These are phyloP conservation scores for Earliella scabrosa DNA, from an alignment of 1,284 basidiomycete species.

Conservation along the genomic window DNA sequence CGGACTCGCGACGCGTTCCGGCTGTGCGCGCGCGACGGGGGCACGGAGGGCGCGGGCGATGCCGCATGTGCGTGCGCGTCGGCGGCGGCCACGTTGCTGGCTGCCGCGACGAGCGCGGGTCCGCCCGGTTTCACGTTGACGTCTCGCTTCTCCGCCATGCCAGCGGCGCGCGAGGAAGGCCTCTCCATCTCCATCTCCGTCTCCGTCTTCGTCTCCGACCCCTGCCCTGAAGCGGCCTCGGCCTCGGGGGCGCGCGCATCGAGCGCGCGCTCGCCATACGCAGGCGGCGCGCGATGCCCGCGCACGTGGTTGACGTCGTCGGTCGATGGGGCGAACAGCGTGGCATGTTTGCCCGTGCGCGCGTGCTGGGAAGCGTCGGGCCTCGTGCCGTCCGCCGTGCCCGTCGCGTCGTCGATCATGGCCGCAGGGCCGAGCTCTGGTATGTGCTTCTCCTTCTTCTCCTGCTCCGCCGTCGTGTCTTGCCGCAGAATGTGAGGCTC, in stretches of 20 bases:
- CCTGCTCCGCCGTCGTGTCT: not conserved
- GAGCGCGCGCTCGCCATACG: not conserved
- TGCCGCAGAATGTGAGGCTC: not conserved
- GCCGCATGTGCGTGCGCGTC: not conserved
- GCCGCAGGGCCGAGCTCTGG: constrained; percentile 20
- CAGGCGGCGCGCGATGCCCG: not conserved
- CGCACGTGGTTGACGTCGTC: constrained; percentile 1
- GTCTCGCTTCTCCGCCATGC: not conserved
- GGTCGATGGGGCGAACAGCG: not conserved
- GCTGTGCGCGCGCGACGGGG: not conserved
- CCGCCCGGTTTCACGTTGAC: constrained; percentile 12
- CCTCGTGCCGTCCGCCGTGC: not conserved
- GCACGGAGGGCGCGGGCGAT: not conserved
- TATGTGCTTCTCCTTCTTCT: not conserved
- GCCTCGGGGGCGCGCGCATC: not conserved
- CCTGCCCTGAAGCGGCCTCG: not conserved
- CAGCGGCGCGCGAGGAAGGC: too few species aligned
- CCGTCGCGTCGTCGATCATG: constrained; percentile 20
- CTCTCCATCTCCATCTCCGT: not conserved
- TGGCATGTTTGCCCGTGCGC: not conserved
- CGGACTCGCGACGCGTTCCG: not conserved
- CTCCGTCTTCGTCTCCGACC: not conserved
- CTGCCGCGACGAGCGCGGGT: not conserved
- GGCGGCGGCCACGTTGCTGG: not conserved
- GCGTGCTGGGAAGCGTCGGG: not conserved